phyloP scores from a whole-genome alignment of 768 basidiomycete genomes.

The Pleurotus eryngii region DNA sequence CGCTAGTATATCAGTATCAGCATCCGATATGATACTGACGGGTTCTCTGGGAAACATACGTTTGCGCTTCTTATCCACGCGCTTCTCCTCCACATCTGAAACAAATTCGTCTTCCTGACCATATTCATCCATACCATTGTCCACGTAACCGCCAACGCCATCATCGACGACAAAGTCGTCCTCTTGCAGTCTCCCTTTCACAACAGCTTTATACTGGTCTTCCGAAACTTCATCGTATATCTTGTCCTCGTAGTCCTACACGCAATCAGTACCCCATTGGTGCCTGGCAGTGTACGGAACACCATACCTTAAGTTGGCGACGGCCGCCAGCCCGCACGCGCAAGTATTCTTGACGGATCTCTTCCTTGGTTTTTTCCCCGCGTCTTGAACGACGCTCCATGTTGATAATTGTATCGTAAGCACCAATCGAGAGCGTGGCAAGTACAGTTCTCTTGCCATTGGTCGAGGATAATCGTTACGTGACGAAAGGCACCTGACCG shows the following conservation, averaged over 20 bases:
- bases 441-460: no score
- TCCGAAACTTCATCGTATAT: conserved; percentile 91
- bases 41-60: conserved; percentile 1
- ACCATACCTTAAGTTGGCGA: conserved; percentile 52
- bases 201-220: conserved; percentile 83
- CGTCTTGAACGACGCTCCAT: conserved; percentile 43
- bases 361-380: conserved; percentile 34
- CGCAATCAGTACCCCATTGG: conserved; percentile 7
- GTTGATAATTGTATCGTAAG: not conserved
- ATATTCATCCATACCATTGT: conserved; percentile 98
- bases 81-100: conserved; percentile 48
- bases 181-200: conserved; percentile 72
- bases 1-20: not conserved
- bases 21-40: not conserved
- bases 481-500: no score
- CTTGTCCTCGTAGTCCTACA: conserved; percentile 51
- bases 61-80: conserved; percentile 34
- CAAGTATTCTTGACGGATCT: conserved; percentile 59
- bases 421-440: no score
- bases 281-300: conserved; percentile 12
- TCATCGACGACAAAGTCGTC: conserved; percentile 98
- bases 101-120: conserved; percentile 56
- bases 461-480: no score
- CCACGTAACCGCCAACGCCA: conserved; percentile 85
- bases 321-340: conserved; percentile 57